Conservation (phyloP, 257 asterid species). For the Petrea volubilis region DNA sequence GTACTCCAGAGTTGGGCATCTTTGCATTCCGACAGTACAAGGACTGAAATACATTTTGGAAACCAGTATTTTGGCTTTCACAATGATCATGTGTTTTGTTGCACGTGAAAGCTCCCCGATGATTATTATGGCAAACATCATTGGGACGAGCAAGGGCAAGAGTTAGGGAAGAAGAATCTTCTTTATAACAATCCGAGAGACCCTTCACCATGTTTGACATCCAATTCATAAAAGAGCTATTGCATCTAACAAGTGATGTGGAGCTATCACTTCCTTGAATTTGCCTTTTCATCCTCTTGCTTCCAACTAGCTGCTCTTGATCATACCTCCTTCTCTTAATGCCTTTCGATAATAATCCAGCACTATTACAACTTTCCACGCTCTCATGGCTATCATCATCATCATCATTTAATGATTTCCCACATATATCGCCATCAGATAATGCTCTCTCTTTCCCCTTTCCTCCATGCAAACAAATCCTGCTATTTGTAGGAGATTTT, state of each 20-base stretch:
- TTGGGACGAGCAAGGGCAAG: constrained; percentile 27
- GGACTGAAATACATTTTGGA: constrained; percentile 55
- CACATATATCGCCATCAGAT: constrained; percentile 34
- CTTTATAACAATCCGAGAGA: constrained; percentile 34
- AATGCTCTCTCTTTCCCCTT: constrained; percentile 57
- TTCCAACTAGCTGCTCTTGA: constrained; percentile 27
- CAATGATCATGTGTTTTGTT: constrained; percentile 26
- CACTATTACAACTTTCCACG: constrained; percentile 72
- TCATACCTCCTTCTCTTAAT: constrained; percentile 34
- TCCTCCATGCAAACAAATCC: constrained; percentile 31
- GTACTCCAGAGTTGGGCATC: constrained; percentile 16
- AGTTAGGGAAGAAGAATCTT: constrained; percentile 18
- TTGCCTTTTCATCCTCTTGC: constrained; percentile 52
- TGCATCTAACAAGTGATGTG: constrained; percentile 11
- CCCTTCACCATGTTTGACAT: constrained; percentile 80
- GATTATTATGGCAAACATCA: constrained; percentile 17
- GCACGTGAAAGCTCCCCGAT: constrained; percentile 22
- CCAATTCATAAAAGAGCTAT: constrained; percentile 76
- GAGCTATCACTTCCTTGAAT: constrained; percentile 32
- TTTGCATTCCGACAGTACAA: constrained; percentile 35
- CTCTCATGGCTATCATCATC: constrained; percentile 28
- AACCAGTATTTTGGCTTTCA: constrained; percentile 33
- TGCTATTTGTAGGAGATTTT: constrained; percentile 34
- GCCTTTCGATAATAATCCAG: constrained; percentile 40
- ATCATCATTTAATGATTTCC: constrained; percentile 8